A percentile compares a stretch with the other conserved stretches of the same genome.
phyloP scores from a whole-genome alignment of 371 early-diverging fungal genomes.

The Cokeromyces recurvatus region DNA sequence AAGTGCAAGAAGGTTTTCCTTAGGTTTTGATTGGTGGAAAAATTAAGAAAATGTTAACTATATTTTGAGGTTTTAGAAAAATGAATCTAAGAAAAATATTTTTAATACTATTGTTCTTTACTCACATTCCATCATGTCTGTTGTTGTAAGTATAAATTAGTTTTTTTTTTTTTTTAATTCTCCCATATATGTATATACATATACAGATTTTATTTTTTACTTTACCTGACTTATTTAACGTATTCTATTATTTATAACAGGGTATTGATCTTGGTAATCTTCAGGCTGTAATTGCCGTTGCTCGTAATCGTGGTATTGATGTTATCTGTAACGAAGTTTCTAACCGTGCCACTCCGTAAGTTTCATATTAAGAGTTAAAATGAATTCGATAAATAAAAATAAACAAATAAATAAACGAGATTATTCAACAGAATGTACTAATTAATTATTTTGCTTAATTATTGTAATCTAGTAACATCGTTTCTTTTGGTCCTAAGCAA shows the following conservation, averaged over 20 bases:
- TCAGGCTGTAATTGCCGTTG: constrained; percentile 94
- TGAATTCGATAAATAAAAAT: too few species aligned
- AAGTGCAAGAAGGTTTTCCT: too few species aligned
- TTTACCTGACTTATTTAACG: background rate
- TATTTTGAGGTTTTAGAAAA: background rate
- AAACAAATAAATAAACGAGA: too few species aligned
- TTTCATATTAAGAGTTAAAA: constrained; percentile 3
- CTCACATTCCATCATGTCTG: constrained; percentile 28
- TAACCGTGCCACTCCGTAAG: constrained; percentile 94
- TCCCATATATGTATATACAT: too few species aligned
- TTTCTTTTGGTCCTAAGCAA: constrained; percentile 93
- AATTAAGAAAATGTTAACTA: too few species aligned
- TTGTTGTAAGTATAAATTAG: constrained; percentile 50
- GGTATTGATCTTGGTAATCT: constrained; percentile 98
- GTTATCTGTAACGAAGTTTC: constrained; percentile 96
- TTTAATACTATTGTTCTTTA: constrained; percentile 11
- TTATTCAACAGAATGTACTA: background rate
- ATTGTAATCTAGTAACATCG: constrained; percentile 83
- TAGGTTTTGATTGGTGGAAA: too few species aligned
- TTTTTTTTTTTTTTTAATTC: too few species aligned
- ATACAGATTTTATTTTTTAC: background rate
- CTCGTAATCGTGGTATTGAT: constrained; percentile 97
- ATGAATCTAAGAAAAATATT: constrained; percentile 1
- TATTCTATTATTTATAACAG: constrained; percentile 18
- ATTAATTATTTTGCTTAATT: background rate